phyloP scores from a whole-genome alignment of 305 asterid species.

The Ilex paraguariensis region DNA sequence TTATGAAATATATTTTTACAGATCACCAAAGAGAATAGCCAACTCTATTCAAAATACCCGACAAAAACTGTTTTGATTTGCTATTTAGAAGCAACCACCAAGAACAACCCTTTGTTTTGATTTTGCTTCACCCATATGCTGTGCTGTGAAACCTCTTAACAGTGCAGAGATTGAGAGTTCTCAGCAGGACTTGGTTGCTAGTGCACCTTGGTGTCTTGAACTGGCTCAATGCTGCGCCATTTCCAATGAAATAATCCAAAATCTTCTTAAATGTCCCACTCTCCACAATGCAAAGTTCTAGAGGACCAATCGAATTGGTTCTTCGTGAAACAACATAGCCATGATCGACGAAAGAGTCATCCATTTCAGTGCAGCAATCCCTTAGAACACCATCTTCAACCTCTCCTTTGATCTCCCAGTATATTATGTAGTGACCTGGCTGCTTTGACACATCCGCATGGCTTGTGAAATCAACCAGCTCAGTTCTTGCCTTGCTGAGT shows the following conservation, averaged over 20 bases:
- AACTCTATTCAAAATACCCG: no score
- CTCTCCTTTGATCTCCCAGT: constrained; percentile 73
- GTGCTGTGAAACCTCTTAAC: constrained; percentile 50
- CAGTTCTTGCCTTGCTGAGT: constrained; percentile 35
- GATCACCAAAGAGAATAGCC: no score
- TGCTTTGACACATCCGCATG: constrained; percentile 46
- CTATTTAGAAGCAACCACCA: no score
- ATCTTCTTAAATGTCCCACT: constrained; percentile 67
- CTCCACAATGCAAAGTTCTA: constrained; percentile 73
- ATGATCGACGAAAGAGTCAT: constrained; percentile 65
- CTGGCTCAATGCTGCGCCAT: constrained; percentile 75
- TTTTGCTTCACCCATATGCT: constrained; percentile 35
- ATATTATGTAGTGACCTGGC: constrained; percentile 70
- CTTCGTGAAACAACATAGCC: constrained; percentile 72
- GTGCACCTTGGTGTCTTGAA: constrained; percentile 88
- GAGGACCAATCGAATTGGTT: constrained; percentile 58
- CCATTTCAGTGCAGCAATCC: constrained; percentile 70
- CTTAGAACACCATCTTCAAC: constrained; percentile 38
- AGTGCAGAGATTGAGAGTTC: constrained; percentile 41
- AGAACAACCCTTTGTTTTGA: not conserved
- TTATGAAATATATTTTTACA: no score
- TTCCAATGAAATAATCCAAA: constrained; percentile 58
- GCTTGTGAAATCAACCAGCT: constrained; percentile 79
- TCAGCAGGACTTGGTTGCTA: constrained; percentile 40
- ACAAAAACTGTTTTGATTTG: no score